Percentiles rank a stretch among this genome's conserved stretches.
These are phyloP conservation scores for Dendrobium chrysotoxum DNA, from an alignment of 106 monocot species.

Conservation along the genomic window DNA sequence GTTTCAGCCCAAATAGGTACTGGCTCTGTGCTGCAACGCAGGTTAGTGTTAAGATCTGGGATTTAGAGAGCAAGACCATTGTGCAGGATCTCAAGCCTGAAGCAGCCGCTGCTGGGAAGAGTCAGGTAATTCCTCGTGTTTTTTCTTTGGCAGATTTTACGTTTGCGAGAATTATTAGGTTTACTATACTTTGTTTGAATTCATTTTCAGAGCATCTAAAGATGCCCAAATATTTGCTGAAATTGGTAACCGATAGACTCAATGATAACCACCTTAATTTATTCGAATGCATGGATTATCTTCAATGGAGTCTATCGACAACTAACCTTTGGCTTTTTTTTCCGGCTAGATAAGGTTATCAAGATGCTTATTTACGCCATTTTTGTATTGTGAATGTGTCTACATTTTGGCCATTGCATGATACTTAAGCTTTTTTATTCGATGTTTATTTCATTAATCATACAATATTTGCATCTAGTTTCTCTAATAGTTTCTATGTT, in stretches of 20 bases:
- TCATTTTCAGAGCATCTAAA: too few species aligned
- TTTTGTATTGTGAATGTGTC: too few species aligned
- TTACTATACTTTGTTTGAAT: neutral
- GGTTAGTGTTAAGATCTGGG: slow-evolving; percentile 30
- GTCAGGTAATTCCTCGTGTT: neutral
- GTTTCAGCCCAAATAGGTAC: slow-evolving; percentile 27
- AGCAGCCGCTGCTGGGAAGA: neutral
- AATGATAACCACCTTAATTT: too few species aligned
- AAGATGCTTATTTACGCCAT: too few species aligned
- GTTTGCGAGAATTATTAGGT: neutral
- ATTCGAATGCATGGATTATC: too few species aligned
- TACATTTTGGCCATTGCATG: too few species aligned
- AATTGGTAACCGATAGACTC: too few species aligned
- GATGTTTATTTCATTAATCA: neutral
- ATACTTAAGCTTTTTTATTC: neutral
- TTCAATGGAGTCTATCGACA: too few species aligned
- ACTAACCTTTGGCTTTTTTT: too few species aligned
- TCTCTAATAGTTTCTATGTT: neutral
- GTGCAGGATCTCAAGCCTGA: slow-evolving; percentile 32
- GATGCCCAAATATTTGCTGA: too few species aligned
- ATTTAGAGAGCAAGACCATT: slow-evolving; percentile 29
- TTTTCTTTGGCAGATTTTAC: neutral
- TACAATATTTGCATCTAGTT: neutral
- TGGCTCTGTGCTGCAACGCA: slow-evolving; percentile 31
- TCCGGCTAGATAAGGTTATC: too few species aligned